Evolutionary conservation across 2,329 filamentous ascomycete genomes (phyloP), one percentile per base, ranked within the genome.

Genomic region (Alternaria sp.): DNA sequence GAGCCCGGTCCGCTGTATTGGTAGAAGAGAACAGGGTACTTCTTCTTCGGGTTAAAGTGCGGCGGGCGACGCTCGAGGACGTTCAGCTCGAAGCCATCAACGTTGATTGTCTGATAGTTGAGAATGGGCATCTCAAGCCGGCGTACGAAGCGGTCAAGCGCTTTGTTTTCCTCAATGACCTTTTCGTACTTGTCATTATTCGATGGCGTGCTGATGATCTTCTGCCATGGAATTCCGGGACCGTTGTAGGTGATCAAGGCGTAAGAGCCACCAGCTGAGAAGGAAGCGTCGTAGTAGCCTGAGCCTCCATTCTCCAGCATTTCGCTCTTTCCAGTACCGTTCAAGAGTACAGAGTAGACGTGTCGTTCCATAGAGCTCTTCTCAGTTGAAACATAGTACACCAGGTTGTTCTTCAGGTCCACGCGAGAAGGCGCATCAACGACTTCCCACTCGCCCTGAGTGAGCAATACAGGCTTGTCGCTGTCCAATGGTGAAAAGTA

Each of bases 1-100:
- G 94, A 97, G n/a, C 92, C 93, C 0, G 96, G 96, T 0, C 96
- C 96, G 23, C 93, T 95, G 83, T 99, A 99, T 63, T 97, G 90
- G 74, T 92, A 91, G 85, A 99, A 99, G 5, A 99, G 87, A 1
- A 99, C 94, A 0, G 96, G 96, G 72, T 99, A 98, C 76, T 92
- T 89, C 81, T 92, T 94, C 72, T 89, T 89, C 18, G 88, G 84
- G 78, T 94, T 87, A 77, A 98, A 99, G 80, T 97, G 91, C 2
- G 94, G 92, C 6, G 96, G 96, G 0, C 93, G 91, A 28, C 94
- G 91, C 80, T 99, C 96, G 14, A 98, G 83, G 12, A 91, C 85
- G 63, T 92, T 89, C 15, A 92, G 81, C 18, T 89, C 87, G 70
- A 92, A 90, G 30, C 90, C 92, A 66, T 96, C 91, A 15, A 98